These are phyloP conservation scores for Auxenochlorella pyrenoidosa DNA, from an alignment of 139 green algal species.

Conservation along the genomic window DNA sequence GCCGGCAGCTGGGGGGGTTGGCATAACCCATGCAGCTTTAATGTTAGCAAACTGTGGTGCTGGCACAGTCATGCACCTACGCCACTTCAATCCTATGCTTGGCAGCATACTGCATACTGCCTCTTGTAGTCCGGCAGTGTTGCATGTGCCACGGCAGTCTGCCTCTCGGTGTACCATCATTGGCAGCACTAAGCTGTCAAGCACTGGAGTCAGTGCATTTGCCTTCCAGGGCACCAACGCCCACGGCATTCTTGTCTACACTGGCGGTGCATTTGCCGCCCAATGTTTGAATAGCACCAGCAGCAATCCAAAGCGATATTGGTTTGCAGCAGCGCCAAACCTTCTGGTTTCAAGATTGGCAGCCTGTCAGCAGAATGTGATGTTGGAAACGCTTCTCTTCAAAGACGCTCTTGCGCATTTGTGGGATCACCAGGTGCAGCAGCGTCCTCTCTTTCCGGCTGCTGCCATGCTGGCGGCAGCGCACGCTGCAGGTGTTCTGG, in stretches of 20 bases:
- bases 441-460: slow-evolving; percentile 27
- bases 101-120: too few relatives aligned
- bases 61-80: too few relatives aligned
- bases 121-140: too few relatives aligned
- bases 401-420: slow-evolving; percentile 24
- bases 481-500: not conserved
- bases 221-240: slow-evolving; percentile 56
- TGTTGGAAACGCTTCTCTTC: too few relatives aligned
- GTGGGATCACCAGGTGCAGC: slow-evolving; percentile 47
- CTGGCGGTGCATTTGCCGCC: not conserved
- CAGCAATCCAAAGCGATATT: too few relatives aligned
- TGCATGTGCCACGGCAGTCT: too few relatives aligned
- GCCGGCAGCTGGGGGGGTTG: slow-evolving; percentile 76
- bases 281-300: too few relatives aligned
- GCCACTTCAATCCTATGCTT: too few relatives aligned
- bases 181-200: not conserved
- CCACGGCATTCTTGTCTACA: slow-evolving; percentile 24
- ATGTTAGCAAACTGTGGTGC: too few relatives aligned
- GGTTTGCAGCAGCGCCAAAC: too few relatives aligned
- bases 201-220: slow-evolving; percentile 39
- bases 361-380: not conserved
- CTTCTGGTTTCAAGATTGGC: not conserved
- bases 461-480: slow-evolving; percentile 28
- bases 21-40: slow-evolving; percentile 44
- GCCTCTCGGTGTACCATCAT: not conserved